phyloP scores from a whole-genome alignment of 768 basidiomycete genomes.

The Phallus indusiatus region DNA sequence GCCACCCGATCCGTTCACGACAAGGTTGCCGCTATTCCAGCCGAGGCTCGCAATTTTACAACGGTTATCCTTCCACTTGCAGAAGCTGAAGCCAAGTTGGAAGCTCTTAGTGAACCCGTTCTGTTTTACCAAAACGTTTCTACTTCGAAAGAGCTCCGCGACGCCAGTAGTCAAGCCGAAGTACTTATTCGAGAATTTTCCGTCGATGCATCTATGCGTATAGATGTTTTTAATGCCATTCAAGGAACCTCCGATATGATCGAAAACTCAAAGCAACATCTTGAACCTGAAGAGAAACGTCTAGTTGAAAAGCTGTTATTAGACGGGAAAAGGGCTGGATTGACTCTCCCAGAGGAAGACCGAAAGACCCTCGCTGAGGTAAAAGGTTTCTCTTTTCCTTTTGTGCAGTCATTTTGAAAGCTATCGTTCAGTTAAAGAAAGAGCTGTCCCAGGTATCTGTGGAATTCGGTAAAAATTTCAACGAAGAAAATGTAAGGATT shows the following conservation, averaged over 20 bases:
- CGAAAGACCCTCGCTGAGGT: slow-evolving; percentile 40
- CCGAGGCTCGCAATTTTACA: slow-evolving; percentile 52
- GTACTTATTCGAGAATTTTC: slow-evolving; percentile 58
- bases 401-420: background rate
- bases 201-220: slow-evolving; percentile 72
- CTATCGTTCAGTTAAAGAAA: slow-evolving; percentile 44
- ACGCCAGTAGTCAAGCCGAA: slow-evolving; percentile 71
- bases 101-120: slow-evolving; percentile 46
- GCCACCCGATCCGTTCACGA: slow-evolving; percentile 47
- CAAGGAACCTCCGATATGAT: slow-evolving; percentile 42
- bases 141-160: slow-evolving; percentile 61
- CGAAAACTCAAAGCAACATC: slow-evolving; percentile 51
- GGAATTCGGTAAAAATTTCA: slow-evolving; percentile 86
- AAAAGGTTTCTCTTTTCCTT: background rate
- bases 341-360: slow-evolving; percentile 59
- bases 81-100: slow-evolving; percentile 45
- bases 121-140: slow-evolving; percentile 81
- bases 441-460: slow-evolving; percentile 65
- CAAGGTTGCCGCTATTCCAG: slow-evolving; percentile 46
- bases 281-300: slow-evolving; percentile 59
- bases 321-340: slow-evolving; percentile 72
- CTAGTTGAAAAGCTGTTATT: slow-evolving; percentile 77
- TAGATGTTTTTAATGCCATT: slow-evolving; percentile 64
- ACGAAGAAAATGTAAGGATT: slow-evolving; percentile 65
- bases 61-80: slow-evolving; percentile 63